These are phyloP conservation scores for Brassica nigra DNA, from an alignment of 345 rosid genomes.

Conservation along the genomic window DNA sequence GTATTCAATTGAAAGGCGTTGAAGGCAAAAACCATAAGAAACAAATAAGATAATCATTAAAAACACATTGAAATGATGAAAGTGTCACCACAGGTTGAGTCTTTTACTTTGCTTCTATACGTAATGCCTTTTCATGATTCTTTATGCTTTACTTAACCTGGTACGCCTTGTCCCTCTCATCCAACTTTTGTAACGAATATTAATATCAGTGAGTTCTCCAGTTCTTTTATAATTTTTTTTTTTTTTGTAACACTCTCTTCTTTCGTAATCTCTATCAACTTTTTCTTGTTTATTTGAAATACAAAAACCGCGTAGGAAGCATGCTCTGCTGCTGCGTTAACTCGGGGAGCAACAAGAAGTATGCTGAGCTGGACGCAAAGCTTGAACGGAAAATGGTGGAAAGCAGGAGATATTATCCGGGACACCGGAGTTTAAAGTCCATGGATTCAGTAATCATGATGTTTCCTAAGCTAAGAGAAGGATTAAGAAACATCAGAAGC, in stretches of 20 bases:
- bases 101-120: slow-evolving; percentile 25
- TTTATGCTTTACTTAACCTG: slow-evolving; percentile 31
- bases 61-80: slow-evolving; percentile 32
- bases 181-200: neutral
- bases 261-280: neutral
- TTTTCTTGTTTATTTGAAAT: neutral
- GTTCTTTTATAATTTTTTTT: neutral
- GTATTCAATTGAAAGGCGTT: slow-evolving; percentile 7
- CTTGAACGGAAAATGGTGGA: slow-evolving; percentile 74
- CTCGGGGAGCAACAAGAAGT: slow-evolving; percentile 52
- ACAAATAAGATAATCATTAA: neutral
- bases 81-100: slow-evolving; percentile 27
- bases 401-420: slow-evolving; percentile 50
- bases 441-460: slow-evolving; percentile 70
- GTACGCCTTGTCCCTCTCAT: slow-evolving; percentile 14
- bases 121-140: slow-evolving; percentile 31
- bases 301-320: slow-evolving; percentile 40
- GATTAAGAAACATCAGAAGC: slow-evolving; percentile 60
- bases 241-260: too few relatives aligned
- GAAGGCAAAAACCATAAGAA: neutral
- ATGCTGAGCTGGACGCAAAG: slow-evolving; percentile 62
- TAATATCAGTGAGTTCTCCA: slow-evolving; percentile 10
- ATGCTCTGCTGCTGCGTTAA: slow-evolving; percentile 50
- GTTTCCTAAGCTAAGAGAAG: slow-evolving; percentile 69
- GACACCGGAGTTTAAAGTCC: slow-evolving; percentile 53